Base-by-base conservation (phyloP, 108 stramenopile species). In the Conticribra guillardii region DNA sequence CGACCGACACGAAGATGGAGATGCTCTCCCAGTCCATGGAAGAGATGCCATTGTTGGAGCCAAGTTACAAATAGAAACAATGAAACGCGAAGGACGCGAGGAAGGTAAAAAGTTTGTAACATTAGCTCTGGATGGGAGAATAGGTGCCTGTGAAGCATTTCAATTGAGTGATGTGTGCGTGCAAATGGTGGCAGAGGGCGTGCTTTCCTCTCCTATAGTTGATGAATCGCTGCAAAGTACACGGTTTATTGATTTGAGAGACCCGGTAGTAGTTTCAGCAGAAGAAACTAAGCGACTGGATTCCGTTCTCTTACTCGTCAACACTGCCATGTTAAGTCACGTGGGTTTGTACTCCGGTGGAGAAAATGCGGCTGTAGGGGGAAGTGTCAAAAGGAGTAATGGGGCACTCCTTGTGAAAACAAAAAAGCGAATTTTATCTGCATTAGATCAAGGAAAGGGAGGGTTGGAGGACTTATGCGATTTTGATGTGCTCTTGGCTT, bases 111-210 rank as follows among this genome's bases (percentile, higher is more conserved):
- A 85, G 48, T 95, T 89, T 75, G 84, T 88, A 1, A 92, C 91
- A 0, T 54, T 92, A 50, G 81, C 91, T 24, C 83, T 92, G 82
- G 86, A 92, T 80, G 91, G 86, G 15, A 84, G 72, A 19, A 61
- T 78, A 1, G 94, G 94, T 34, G 89, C 90, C 14, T 88, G 91
- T 0, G 94, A 95, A 74, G 94, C 89, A 53, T 95, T 95, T 72
- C 91, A 92, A 75, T 66, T 95, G 63, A 89, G 87, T 60, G 91
- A 95, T 60, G 87, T 89, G 5, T 68, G 72, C 30, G 88, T 95
- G 4, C 94, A 95, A 79, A 95, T 95, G 91, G 88, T 89, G 1
- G 85, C 90, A 49, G 91, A 95, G 81, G 84, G 75, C 28, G 60
- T 90, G 60, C 62, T 89, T 30, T 23, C 49, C 11, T 4, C 61